phyloP scores from a whole-genome alignment of 192 early-diverging fungal genomes.

The Entomortierella parvispora region DNA sequence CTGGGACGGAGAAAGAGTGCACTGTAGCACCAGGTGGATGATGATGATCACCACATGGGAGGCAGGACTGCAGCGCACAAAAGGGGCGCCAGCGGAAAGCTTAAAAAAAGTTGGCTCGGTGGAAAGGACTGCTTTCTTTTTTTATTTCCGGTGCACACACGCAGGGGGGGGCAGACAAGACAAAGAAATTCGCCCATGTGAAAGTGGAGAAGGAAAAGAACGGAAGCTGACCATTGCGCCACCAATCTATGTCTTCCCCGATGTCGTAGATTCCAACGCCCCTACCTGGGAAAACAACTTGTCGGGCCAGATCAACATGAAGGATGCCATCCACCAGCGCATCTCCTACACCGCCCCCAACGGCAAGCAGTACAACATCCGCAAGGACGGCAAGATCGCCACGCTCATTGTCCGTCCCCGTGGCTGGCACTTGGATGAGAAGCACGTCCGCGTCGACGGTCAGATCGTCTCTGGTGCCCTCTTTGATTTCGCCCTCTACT shows the following conservation, averaged over 20 bases:
- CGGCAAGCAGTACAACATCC: conserved; percentile 95
- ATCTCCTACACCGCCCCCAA: conserved; percentile 88
- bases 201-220: neutral
- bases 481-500: conserved; percentile 98
- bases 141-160: no score
- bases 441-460: conserved; percentile 93
- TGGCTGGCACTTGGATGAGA: conserved; percentile 99
- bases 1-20: no score
- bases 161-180: no score
- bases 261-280: conserved; percentile 84
- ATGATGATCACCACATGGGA: neutral
- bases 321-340: conserved; percentile 89
- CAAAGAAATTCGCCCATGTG: conserved; percentile 2
- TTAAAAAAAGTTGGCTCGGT: conserved; percentile 20
- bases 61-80: neutral
- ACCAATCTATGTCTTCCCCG: neutral
- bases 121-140: conserved; percentile 16
- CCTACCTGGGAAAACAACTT: conserved; percentile 94
- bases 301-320: conserved; percentile 91
- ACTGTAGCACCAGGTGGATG: no score
- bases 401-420: conserved; percentile 94
- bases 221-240: neutral
- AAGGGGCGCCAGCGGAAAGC: neutral
- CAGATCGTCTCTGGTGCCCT: conserved; percentile 94
- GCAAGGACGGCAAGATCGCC: conserved; percentile 89